Percentiles rank a stretch among this genome's conserved stretches.
These are phyloP conservation scores for Saprolegnia parasitica DNA, from an alignment of 352 stramenopile species.

Conservation along the genomic window DNA sequence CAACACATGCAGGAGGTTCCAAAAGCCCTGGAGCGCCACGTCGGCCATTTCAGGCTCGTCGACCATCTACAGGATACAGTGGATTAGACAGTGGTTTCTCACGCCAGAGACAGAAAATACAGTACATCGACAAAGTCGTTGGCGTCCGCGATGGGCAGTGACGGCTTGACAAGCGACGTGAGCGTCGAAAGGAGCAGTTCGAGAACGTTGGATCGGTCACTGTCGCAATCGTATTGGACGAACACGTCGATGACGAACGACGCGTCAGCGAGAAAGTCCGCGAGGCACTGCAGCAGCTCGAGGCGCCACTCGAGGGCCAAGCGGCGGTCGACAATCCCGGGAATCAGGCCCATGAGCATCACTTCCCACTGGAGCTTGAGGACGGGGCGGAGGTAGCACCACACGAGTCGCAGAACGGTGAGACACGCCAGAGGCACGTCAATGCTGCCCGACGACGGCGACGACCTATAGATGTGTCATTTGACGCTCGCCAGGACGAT, in stretches of 20 bases:
- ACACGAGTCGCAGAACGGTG: constrained; percentile 61
- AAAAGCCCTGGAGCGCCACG: constrained; percentile 57
- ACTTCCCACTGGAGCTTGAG: constrained; percentile 82
- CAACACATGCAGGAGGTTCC: constrained; percentile 72
- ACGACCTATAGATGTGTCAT: constrained; percentile 31
- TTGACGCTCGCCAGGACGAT: neutral
- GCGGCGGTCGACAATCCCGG: constrained; percentile 63
- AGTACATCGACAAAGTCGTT: constrained; percentile 1
- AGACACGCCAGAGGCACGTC: constrained; percentile 23
- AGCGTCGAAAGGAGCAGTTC: constrained; percentile 64
- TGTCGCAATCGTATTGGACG: constrained; percentile 98
- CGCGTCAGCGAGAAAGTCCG: constrained; percentile 95
- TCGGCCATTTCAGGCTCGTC: constrained; percentile 39
- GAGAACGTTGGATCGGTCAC: constrained; percentile 97
- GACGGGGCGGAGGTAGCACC: constrained; percentile 57
- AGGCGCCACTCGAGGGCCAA: constrained; percentile 40
- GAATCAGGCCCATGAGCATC: constrained; percentile 65
- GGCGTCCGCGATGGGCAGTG: neutral
- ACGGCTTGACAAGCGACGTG: neutral
- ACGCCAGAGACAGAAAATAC: no score
- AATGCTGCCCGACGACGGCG: constrained; percentile 44
- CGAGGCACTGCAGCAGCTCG: constrained; percentile 87
- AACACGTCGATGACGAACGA: constrained; percentile 96
- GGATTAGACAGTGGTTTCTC: neutral
- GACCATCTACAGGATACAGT: neutral